phyloP scores from a whole-genome alignment of 2,329 filamentous ascomycete genomes.

The Beauveria sp. region DNA sequence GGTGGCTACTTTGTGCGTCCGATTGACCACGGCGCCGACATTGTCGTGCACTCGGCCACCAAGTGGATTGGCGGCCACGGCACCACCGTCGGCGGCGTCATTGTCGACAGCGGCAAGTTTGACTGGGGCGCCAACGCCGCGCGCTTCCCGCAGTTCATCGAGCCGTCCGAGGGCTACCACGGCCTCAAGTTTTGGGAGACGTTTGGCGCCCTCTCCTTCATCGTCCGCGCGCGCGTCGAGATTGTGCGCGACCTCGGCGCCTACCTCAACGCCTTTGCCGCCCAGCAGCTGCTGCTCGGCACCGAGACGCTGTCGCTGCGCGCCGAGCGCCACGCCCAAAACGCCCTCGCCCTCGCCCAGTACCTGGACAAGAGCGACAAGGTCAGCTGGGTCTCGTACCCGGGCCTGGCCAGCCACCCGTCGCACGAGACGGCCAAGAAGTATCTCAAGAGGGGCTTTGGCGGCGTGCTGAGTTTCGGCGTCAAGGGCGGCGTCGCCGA shows the following conservation, averaged over 20 bases:
- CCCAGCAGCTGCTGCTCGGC: constrained; percentile 85
- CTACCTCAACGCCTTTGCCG: constrained; percentile 79
- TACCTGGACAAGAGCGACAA: constrained; percentile 79
- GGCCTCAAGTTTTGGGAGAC: constrained; percentile 92
- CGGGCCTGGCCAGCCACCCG: constrained; percentile 73
- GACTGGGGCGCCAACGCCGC: constrained; percentile 80
- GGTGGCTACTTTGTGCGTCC: constrained; percentile 83
- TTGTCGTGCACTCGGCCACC: constrained; percentile 88
- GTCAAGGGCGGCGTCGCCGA: constrained; percentile 82
- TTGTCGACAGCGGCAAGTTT: constrained; percentile 86
- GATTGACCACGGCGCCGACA: constrained; percentile 86
- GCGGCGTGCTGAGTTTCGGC: constrained; percentile 87
- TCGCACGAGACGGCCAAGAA: constrained; percentile 76
- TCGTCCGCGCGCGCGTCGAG: constrained; percentile 81
- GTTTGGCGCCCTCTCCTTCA: constrained; percentile 75
- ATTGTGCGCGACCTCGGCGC: constrained; percentile 81
- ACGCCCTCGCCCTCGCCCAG: constrained; percentile 69
- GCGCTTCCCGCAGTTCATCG: constrained; percentile 87
- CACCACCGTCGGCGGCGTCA: constrained; percentile 79
- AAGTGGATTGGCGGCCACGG: constrained; percentile 98
- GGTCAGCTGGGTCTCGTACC: constrained; percentile 91
- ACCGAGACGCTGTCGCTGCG: constrained; percentile 84
- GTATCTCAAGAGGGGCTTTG: constrained; percentile 78
- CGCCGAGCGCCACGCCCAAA: constrained; percentile 77
- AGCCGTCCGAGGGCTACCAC: constrained; percentile 84